A percentile compares a stretch with the other conserved stretches of the same genome.
phyloP scores from a whole-genome alignment of 148 eudicot species.

The Rheum nobile region DNA sequence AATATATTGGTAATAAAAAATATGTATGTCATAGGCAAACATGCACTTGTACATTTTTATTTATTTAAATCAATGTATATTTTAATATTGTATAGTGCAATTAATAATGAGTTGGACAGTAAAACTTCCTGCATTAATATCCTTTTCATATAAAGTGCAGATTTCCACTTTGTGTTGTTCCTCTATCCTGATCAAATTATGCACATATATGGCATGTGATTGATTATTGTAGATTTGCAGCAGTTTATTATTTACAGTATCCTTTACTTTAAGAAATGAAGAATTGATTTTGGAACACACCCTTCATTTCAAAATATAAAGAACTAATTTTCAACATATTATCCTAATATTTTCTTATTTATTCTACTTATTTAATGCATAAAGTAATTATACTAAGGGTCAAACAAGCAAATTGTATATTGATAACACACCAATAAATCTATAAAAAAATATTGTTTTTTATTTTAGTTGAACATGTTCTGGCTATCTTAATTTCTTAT shows the following conservation, averaged over 20 bases:
- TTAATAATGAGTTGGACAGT: slow-evolving; percentile 7
- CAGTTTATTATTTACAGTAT: background rate
- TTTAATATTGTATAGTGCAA: background rate
- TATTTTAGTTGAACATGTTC: background rate
- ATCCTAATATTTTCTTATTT: too few species aligned
- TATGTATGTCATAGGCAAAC: slow-evolving; percentile 2
- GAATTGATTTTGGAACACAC: too few species aligned
- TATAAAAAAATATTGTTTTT: background rate
- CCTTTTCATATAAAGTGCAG: background rate
- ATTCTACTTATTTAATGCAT: too few species aligned
- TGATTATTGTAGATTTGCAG: background rate
- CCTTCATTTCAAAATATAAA: too few species aligned
- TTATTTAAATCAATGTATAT: background rate
- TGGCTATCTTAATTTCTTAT: background rate
- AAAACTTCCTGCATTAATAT: background rate
- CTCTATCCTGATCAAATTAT: background rate
- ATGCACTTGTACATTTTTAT: background rate
- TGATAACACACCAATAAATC: too few species aligned
- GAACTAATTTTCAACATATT: too few species aligned
- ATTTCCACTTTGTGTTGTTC: background rate
- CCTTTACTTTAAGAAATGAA: background rate
- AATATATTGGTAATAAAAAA: too few species aligned
- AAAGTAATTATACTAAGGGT: too few species aligned
- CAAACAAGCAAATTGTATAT: background rate
- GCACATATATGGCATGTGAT: background rate